Conservation (phyloP, 495 filamentous ascomycete genomes). For the Aspergillus conjunctus region DNA sequence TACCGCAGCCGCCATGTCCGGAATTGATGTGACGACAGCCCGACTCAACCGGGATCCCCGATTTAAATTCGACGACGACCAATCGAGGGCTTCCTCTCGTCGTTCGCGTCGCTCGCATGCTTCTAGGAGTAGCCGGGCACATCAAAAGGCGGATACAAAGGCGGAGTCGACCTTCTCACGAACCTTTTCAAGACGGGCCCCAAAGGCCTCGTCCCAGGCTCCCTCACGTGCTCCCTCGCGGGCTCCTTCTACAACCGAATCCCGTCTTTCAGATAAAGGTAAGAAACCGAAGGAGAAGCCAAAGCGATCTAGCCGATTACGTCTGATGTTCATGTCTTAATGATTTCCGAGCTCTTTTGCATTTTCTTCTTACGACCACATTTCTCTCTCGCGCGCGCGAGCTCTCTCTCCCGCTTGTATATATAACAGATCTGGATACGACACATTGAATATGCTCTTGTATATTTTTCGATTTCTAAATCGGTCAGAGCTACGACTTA, state of each 20-base stretch:
- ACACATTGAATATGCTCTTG: neutral
- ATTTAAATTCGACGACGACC: slow-evolving; percentile 44
- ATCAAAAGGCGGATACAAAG: slow-evolving; percentile 25
- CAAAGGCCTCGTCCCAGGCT: slow-evolving; percentile 29
- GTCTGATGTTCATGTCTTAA: slow-evolving; percentile 50
- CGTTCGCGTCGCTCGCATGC: slow-evolving; percentile 42
- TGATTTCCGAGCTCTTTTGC: neutral
- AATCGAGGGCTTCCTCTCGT: slow-evolving; percentile 41
- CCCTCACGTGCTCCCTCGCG: slow-evolving; percentile 23
- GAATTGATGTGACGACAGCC: slow-evolving; percentile 48
- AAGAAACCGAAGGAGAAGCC: slow-evolving; percentile 43
- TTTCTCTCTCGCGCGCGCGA: too few species aligned
- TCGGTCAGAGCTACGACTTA: neutral
- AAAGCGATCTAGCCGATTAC: slow-evolving; percentile 45
- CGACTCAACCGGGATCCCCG: slow-evolving; percentile 38
- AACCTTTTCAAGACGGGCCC: slow-evolving; percentile 18
- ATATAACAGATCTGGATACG: neutral
- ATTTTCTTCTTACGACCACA: slow-evolving; percentile 3
- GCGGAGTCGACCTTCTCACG: slow-evolving; percentile 25
- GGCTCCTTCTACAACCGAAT: slow-evolving; percentile 28
- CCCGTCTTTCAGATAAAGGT: slow-evolving; percentile 35
- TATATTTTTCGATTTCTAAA: neutral
- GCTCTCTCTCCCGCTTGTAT: too few species aligned
- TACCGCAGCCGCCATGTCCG: slow-evolving; percentile 64
- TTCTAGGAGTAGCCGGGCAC: slow-evolving; percentile 18